phyloP scores from a whole-genome alignment of 2,329 filamentous ascomycete species.

The Aspergillus ochraceus region DNA sequence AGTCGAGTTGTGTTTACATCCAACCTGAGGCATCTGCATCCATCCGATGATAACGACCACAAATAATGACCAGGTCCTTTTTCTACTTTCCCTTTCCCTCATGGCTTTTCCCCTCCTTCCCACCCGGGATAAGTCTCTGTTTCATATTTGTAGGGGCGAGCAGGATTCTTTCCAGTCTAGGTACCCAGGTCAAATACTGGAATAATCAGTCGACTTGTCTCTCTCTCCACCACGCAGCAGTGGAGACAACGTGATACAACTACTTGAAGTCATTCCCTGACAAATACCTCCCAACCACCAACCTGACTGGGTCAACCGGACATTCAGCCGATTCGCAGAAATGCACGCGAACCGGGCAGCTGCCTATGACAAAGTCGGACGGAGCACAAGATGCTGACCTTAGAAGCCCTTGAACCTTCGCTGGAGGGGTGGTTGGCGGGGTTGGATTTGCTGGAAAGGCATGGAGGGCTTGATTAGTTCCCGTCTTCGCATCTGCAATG shows the following conservation, averaged over 20 bases:
- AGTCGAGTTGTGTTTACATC: too few species aligned
- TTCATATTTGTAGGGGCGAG: neutral
- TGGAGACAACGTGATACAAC: too few species aligned
- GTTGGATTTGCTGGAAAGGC: slow-evolving; percentile 18
- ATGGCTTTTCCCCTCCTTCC: neutral
- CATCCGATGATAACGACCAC: neutral
- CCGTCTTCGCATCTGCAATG: slow-evolving; percentile 29
- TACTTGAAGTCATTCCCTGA: too few species aligned
- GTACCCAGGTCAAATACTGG: neutral
- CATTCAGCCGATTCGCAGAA: neutral
- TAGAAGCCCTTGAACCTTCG: slow-evolving; percentile 8
- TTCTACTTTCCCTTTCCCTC: too few species aligned
- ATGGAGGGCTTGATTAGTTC: slow-evolving; percentile 23
- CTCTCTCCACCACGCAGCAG: too few species aligned
- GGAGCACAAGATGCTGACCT: neutral
- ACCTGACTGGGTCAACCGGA: slow-evolving; percentile 2
- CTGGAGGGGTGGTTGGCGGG: slow-evolving; percentile 10
- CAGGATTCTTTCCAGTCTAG: neutral
- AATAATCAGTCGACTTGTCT: too few species aligned
- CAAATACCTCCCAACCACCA: neutral
- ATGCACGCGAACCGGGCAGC: slow-evolving; percentile 5
- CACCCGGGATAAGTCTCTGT: neutral
- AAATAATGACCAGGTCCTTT: too few species aligned
- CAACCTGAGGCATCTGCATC: too few species aligned
- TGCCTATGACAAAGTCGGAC: slow-evolving; percentile 11